Evolutionary conservation across 257 asterid species (phyloP).

Genomic region (Marsdenia floribunda): DNA sequence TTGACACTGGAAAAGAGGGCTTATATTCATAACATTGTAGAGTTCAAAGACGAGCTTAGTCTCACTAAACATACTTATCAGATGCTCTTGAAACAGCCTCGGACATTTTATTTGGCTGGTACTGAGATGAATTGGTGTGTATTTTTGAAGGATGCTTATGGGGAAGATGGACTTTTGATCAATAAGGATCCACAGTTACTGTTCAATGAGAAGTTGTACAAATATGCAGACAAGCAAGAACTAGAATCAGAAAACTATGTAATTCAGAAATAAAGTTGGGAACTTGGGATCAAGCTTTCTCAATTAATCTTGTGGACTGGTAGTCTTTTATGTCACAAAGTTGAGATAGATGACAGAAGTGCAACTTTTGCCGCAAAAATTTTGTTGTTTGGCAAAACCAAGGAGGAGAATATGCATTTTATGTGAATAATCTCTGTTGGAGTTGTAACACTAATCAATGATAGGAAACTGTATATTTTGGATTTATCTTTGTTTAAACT

Average conservation of each 20-base stretch:
- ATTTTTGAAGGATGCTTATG: slow-evolving; percentile 79
- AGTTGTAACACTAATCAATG: background rate
- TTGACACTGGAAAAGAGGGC: slow-evolving; percentile 96
- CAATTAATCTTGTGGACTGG: background rate
- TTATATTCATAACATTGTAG: slow-evolving; percentile 86
- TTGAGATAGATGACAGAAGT: background rate
- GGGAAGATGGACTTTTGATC: slow-evolving; percentile 59
- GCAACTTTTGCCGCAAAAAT: background rate
- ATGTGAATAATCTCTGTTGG: background rate
- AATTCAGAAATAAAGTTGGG: slow-evolving; percentile 6
- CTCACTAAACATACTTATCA: slow-evolving; percentile 79
- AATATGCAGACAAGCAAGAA: slow-evolving; percentile 59
- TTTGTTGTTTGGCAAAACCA: background rate
- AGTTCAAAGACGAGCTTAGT: slow-evolving; percentile 85
- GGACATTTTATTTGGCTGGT: slow-evolving; percentile 82
- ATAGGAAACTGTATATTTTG: background rate
- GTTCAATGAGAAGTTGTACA: slow-evolving; percentile 61
- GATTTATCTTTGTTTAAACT: background rate
- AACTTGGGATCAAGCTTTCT: background rate
- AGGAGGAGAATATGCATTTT: background rate
- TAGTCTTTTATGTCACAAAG: background rate
- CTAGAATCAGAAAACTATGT: slow-evolving; percentile 19
- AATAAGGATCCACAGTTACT: slow-evolving; percentile 69
- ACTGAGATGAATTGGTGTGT: slow-evolving; percentile 99
- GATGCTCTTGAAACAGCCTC: slow-evolving; percentile 79